Evolutionary conservation across 2,329 filamentous ascomycete genomes (phyloP).

Genomic region (Colletotrichum musae): DNA sequence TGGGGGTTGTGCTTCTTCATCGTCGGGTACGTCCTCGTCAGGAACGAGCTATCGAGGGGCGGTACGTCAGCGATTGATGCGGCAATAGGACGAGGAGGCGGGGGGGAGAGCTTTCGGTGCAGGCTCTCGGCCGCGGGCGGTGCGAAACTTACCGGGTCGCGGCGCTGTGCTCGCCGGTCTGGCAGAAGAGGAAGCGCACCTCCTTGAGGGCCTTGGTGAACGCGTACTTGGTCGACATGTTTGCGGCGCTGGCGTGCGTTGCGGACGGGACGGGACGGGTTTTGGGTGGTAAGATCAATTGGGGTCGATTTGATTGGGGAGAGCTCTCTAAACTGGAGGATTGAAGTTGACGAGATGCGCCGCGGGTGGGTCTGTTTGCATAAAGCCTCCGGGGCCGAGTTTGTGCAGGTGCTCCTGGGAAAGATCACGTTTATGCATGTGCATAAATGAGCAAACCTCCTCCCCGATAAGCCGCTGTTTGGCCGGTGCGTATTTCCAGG

Average conservation of each 20-base stretch:
- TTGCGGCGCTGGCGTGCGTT: slow-evolving; percentile 42
- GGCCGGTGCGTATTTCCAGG: slow-evolving; percentile 10
- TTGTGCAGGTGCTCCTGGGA: not conserved
- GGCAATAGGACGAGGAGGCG: not conserved
- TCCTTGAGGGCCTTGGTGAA: slow-evolving; percentile 93
- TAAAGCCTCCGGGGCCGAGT: not conserved
- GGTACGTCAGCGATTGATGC: slow-evolving; percentile 41
- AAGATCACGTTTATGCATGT: slow-evolving; percentile 1
- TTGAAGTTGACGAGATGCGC: slow-evolving; percentile 38
- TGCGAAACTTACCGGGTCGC: slow-evolving; percentile 79
- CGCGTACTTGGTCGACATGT: slow-evolving; percentile 90
- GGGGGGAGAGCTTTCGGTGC: not conserved
- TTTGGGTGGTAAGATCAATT: slow-evolving; percentile 43
- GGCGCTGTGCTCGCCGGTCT: slow-evolving; percentile 91
- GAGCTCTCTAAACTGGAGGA: slow-evolving; percentile 30
- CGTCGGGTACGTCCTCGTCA: slow-evolving; percentile 91
- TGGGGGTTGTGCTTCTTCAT: slow-evolving; percentile 99
- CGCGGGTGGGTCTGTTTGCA: slow-evolving; percentile 12
- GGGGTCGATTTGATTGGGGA: slow-evolving; percentile 36
- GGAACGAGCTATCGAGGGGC: slow-evolving; percentile 77
- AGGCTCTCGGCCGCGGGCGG: too few relatives aligned
- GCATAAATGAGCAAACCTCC: not conserved
- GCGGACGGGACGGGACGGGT: slow-evolving; percentile 3
- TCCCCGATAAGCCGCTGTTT: not conserved
- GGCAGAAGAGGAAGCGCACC: slow-evolving; percentile 97